phyloP scores from a whole-genome alignment of 352 stramenopile genomes.

The Phytophthora ohioensis region DNA sequence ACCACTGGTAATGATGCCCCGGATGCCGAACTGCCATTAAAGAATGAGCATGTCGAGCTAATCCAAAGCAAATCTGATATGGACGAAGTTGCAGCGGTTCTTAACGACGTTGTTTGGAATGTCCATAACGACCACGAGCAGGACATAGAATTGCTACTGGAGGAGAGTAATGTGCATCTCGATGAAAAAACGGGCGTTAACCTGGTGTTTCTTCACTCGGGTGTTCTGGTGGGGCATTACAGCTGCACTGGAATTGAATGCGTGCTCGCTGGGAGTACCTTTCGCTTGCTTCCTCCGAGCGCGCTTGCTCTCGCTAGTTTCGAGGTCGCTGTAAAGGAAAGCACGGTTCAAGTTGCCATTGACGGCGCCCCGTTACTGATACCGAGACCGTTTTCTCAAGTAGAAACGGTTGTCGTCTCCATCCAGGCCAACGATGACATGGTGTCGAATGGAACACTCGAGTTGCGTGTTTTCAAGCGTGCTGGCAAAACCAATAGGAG shows the following conservation, averaged over 20 bases:
- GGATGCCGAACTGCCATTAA: background rate
- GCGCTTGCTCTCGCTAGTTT: slow-evolving; percentile 51
- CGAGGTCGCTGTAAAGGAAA: slow-evolving; percentile 60
- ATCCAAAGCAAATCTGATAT: background rate
- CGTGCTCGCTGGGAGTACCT: slow-evolving; percentile 59
- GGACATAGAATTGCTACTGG: slow-evolving; percentile 42
- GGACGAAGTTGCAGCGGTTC: slow-evolving; percentile 1
- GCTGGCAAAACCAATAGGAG: slow-evolving; percentile 13
- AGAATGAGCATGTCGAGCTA: background rate
- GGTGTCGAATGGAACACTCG: slow-evolving; percentile 54
- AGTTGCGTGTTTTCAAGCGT: slow-evolving; percentile 48
- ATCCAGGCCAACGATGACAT: slow-evolving; percentile 60
- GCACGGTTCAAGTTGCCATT: slow-evolving; percentile 58
- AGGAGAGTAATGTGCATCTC: slow-evolving; percentile 67
- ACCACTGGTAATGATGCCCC: background rate
- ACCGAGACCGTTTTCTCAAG: slow-evolving; percentile 33
- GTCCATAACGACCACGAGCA: background rate
- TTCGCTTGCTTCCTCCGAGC: slow-evolving; percentile 48
- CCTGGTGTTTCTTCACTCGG: slow-evolving; percentile 57
- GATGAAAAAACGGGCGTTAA: slow-evolving; percentile 65
- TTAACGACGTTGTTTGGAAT: slow-evolving; percentile 3
- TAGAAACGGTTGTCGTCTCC: slow-evolving; percentile 54
- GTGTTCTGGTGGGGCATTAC: slow-evolving; percentile 59
- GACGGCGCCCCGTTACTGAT: slow-evolving; percentile 60
- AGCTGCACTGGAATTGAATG: slow-evolving; percentile 66